phyloP scores from a whole-genome alignment of 2,329 filamentous ascomycete genomes.

The Cryphonectria naterciae region DNA sequence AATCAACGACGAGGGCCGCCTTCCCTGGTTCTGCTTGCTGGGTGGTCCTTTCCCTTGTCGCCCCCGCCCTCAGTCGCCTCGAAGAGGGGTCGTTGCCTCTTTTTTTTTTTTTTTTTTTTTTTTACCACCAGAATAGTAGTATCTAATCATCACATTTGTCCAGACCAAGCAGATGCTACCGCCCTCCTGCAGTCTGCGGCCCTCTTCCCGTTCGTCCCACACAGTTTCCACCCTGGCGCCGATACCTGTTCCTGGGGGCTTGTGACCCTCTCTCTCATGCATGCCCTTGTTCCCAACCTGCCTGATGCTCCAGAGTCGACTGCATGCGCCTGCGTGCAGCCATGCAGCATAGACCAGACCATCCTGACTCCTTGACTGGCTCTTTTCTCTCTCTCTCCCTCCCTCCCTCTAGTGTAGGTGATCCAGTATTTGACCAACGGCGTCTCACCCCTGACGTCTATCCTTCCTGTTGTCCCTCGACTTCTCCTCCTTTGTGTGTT shows the following conservation, averaged over 20 bases:
- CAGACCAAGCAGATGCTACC: neutral
- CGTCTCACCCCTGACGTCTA: slow-evolving; percentile 27
- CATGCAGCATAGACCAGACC: slow-evolving; percentile 1
- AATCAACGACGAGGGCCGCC: slow-evolving; percentile 19
- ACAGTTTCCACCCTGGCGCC: slow-evolving; percentile 13
- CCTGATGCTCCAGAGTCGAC: slow-evolving; percentile 5
- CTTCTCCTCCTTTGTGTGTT: slow-evolving; percentile 9
- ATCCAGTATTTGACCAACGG: slow-evolving; percentile 24
- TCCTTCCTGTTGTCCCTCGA: slow-evolving; percentile 17
- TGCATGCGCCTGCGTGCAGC: slow-evolving; percentile 15
- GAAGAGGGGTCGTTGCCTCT: neutral
- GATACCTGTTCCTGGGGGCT: slow-evolving; percentile 6
- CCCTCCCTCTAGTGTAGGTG: neutral
- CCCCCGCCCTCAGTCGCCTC: neutral
- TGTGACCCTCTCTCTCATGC: neutral
- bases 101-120: too few relatives aligned
- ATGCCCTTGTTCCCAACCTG: neutral
- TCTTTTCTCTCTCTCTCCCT: neutral
- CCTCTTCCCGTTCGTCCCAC: slow-evolving; percentile 12
- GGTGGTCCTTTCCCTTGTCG: neutral
- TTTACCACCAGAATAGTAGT: neutral
- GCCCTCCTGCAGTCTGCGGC: slow-evolving; percentile 12
- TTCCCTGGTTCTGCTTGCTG: neutral
- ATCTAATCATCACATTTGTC: neutral
- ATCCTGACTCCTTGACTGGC: slow-evolving; percentile 25